These are phyloP conservation scores for Aureobasidium lini DNA, from an alignment of 2,329 filamentous ascomycete species.

Conservation along the genomic window DNA sequence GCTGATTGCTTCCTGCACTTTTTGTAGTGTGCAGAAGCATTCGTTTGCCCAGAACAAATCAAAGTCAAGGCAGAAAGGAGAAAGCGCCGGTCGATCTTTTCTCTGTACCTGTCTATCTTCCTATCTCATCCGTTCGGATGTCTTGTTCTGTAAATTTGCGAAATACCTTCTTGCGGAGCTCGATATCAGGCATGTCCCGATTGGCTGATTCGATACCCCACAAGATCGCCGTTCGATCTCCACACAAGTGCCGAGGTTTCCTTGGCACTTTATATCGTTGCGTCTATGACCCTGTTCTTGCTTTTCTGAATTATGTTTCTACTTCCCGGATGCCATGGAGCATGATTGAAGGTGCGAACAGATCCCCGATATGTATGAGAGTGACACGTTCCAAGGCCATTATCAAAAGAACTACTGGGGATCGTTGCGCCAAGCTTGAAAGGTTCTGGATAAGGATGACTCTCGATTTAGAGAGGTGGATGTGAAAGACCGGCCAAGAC, in stretches of 20 bases:
- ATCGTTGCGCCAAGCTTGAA: no score
- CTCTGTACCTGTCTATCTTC: neutral
- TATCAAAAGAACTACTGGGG: no score
- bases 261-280: neutral
- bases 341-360: no score
- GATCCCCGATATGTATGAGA: no score
- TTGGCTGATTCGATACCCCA: neutral
- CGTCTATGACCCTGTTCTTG: no score
- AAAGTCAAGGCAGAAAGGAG: neutral
- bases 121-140: neutral
- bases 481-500: no score
- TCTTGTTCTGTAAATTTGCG: neutral
- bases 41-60: neutral
- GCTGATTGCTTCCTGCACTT: neutral
- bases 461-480: no score
- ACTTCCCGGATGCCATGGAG: no score
- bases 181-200: constrained; percentile 5
- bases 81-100: neutral
- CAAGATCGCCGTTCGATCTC: neutral
- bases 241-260: neutral
- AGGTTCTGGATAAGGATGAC: no score
- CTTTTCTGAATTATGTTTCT: no score
- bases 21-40: neutral
- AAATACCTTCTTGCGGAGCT: neutral
- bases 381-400: no score